Evolutionary conservation across 2,329 filamentous ascomycete genomes (phyloP).

Genomic region (Colletotrichum horii): DNA sequence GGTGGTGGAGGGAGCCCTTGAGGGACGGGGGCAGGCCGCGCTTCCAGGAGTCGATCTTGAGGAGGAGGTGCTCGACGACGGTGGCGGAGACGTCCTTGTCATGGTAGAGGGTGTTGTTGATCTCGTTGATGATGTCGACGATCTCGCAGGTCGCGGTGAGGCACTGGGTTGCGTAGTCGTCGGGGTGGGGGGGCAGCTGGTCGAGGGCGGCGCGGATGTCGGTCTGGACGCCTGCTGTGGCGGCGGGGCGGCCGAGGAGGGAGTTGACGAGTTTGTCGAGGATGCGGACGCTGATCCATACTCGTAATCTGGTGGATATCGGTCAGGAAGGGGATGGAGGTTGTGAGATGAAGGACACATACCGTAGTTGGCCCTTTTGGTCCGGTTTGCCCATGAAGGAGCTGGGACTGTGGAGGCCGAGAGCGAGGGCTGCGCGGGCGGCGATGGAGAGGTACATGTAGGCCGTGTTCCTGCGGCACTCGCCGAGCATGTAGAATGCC

Average conservation of each 20-base stretch:
- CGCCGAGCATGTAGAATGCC: conserved; percentile 64
- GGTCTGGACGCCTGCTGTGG: background rate
- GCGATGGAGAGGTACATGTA: conserved; percentile 69
- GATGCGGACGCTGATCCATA: background rate
- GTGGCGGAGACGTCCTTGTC: conserved; percentile 36
- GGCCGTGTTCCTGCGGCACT: conserved; percentile 61
- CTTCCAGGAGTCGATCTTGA: conserved; percentile 50
- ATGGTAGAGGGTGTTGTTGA: conserved; percentile 46
- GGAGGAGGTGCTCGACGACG: conserved; percentile 44
- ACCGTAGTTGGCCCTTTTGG: background rate
- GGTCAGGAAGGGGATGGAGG: background rate
- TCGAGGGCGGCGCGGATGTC: conserved; percentile 1
- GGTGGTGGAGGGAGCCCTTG: conserved; percentile 27
- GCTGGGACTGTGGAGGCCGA: conserved; percentile 55
- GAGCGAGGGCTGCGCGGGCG: conserved; percentile 58
- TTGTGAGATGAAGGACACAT: accelerated
- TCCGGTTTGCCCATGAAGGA: background rate
- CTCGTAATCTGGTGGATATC: background rate
- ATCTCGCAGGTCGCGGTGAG: conserved; percentile 47
- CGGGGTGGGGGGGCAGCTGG: conserved; percentile 23
- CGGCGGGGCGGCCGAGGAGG: background rate
- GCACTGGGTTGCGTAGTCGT: conserved; percentile 30
- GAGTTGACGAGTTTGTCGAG: background rate
- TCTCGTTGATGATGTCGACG: conserved; percentile 48
- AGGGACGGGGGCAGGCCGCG: conserved; percentile 43